phyloP scores from a whole-genome alignment of 371 early-diverging fungal species.

The Haplosporangium sp. region DNA sequence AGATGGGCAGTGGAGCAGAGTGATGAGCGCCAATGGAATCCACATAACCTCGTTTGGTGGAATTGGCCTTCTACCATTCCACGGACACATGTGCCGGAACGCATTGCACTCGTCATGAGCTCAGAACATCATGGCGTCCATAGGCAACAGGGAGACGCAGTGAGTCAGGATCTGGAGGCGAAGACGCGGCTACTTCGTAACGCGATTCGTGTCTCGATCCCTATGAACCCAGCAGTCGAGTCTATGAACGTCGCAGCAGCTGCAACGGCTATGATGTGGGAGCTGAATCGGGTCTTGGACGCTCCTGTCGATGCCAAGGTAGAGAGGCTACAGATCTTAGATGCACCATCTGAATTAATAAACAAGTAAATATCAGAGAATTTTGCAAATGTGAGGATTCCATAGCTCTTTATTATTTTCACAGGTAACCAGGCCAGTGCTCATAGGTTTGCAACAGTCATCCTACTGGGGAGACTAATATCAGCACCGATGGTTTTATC shows the following conservation, averaged over 20 bases:
- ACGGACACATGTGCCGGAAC: conserved; percentile 41
- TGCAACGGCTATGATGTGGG: conserved; percentile 67
- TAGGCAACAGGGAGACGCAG: not conserved
- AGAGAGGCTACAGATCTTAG: conserved; percentile 16
- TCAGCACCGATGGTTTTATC: not conserved
- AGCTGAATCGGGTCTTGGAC: conserved; percentile 58
- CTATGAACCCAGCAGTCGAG: conserved; percentile 63
- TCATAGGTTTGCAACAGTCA: conserved; percentile 18
- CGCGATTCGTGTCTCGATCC: conserved; percentile 63
- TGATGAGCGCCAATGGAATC: not conserved
- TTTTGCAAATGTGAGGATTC: not conserved
- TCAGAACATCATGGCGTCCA: conserved; percentile 63
- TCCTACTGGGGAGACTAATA: not conserved
- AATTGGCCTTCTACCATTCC: conserved; percentile 38
- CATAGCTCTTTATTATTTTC: not conserved
- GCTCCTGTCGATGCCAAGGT: not conserved
- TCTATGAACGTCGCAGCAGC: conserved; percentile 67
- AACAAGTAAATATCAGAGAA: not conserved
- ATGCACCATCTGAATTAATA: not conserved
- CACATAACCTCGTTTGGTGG: conserved; percentile 41
- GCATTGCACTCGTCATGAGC: conserved; percentile 64
- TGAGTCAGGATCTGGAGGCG: conserved; percentile 14
- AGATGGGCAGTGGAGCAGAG: conserved; percentile 2
- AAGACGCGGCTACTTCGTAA: conserved; percentile 50
- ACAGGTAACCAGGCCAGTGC: not conserved